Percentiles rank a stretch among this genome's conserved stretches.
Conservation (phyloP, 306 rosid genomes). For the Delonix regia region DNA sequence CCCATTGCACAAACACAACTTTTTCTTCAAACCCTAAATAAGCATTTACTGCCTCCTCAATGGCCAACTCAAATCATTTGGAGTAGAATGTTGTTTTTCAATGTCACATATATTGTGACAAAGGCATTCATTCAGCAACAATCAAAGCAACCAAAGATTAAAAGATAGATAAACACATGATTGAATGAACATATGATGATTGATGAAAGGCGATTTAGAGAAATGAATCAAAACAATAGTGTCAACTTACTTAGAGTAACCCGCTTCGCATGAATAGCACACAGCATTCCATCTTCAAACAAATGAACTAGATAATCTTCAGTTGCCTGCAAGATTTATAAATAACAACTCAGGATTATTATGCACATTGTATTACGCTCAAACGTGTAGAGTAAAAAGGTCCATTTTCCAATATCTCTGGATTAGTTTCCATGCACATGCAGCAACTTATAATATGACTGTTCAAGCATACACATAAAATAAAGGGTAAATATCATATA, state of each 20-base stretch:
- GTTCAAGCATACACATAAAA: background rate
- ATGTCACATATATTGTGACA: constrained; percentile 1
- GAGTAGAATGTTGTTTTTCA: constrained; percentile 1
- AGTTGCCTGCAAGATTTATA: constrained; percentile 67
- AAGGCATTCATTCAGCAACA: constrained; percentile 18
- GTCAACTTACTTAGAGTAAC: constrained; percentile 87
- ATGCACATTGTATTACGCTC: background rate
- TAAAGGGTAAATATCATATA: background rate
- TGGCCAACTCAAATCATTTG: background rate
- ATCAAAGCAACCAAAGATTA: constrained; percentile 28
- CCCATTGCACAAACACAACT: background rate
- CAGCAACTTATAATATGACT: background rate
- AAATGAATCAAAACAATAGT: background rate
- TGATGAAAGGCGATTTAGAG: constrained; percentile 22
- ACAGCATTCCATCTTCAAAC: constrained; percentile 84
- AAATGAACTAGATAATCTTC: constrained; percentile 70
- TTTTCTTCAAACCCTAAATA: background rate
- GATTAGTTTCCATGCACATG: background rate
- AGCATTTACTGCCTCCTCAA: background rate
- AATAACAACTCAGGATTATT: constrained; percentile 8
- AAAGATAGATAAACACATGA: background rate
- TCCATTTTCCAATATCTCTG: constrained; percentile 7
- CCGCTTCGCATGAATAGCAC: constrained; percentile 92
- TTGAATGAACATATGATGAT: background rate
- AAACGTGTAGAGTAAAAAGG: background rate